These are phyloP conservation scores for Isabelozyma pseudorhagii DNA, from an alignment of 805 yeast species.

Conservation along the genomic window DNA sequence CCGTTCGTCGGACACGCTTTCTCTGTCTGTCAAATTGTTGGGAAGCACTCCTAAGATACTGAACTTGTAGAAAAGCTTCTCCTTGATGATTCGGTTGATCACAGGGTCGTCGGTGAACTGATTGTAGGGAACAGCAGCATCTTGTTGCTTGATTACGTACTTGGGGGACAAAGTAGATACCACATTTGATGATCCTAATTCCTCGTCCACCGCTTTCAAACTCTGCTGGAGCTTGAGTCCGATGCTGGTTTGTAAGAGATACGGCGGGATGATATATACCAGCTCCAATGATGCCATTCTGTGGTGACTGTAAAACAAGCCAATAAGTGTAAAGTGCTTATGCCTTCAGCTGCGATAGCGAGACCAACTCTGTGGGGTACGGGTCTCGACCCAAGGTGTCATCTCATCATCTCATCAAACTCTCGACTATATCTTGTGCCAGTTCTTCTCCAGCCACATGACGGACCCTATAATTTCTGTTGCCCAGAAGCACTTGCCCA, in stretches of 20 bases:
- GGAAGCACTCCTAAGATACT: conserved; percentile 36
- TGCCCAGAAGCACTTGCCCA: conserved; percentile 43
- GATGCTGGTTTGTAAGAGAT: conserved; percentile 33
- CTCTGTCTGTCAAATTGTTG: conserved; percentile 21
- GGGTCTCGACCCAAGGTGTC: not conserved
- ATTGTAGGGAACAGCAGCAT: conserved; percentile 2
- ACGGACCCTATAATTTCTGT: conserved; percentile 47
- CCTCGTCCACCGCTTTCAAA: conserved; percentile 17
- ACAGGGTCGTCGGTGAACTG: conserved; percentile 28
- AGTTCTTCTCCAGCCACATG: conserved; percentile 32
- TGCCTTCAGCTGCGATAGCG: too few species aligned
- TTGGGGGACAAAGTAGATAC: conserved; percentile 22
- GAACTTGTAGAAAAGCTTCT: conserved; percentile 32
- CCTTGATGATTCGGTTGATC: conserved; percentile 28
- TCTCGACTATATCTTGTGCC: not conserved
- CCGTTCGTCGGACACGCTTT: conserved; percentile 21
- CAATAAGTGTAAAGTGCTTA: not conserved
- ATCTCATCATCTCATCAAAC: not conserved
- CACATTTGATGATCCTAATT: conserved; percentile 23
- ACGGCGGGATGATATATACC: conserved; percentile 41
- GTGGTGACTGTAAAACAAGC: not conserved
- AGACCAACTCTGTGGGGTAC: not conserved
- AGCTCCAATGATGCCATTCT: conserved; percentile 12
- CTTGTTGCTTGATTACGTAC: conserved; percentile 15
- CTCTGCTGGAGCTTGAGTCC: conserved; percentile 31